Conservation (phyloP, 139 green algal genomes). For the Prasinococcaceae sp. region DNA sequence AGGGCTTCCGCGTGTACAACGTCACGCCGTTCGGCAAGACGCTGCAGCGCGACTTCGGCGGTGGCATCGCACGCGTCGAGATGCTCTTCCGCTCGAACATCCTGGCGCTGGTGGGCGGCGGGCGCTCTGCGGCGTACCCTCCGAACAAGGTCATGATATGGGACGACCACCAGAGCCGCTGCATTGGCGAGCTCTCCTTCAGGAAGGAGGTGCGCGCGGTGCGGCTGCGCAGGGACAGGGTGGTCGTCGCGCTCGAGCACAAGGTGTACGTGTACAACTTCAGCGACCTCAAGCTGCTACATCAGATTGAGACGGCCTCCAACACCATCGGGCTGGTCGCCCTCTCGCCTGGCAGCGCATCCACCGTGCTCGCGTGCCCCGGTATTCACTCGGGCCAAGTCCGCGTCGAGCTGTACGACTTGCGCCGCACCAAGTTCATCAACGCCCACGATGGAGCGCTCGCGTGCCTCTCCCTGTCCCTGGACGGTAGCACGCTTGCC, state of each 20-base stretch:
- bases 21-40: constrained; percentile 82
- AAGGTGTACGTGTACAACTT: constrained; percentile 88
- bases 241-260: constrained; percentile 87
- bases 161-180: constrained; percentile 84
- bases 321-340: constrained; percentile 72
- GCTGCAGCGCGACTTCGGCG: constrained; percentile 22
- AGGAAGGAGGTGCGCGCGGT: constrained; percentile 70
- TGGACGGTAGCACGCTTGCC: constrained; percentile 71
- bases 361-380: constrained; percentile 79
- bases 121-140: constrained; percentile 52
- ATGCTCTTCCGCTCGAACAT: constrained; percentile 97
- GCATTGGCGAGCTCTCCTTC: constrained; percentile 90
- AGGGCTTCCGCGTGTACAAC: constrained; percentile 80
- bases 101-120: constrained; percentile 81
- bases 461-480: constrained; percentile 50
- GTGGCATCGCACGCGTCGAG: constrained; percentile 67
- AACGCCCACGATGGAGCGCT: constrained; percentile 65
- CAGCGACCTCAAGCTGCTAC: constrained; percentile 73
- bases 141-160: constrained; percentile 96
- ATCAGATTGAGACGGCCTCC: constrained; percentile 73
- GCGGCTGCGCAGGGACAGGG: constrained; percentile 65
- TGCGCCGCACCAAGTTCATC: constrained; percentile 74
- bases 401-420: constrained; percentile 85
- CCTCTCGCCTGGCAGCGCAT: constrained; percentile 56
- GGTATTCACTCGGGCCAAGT: constrained; percentile 80